Conservation (phyloP, 805 yeast genomes). For the Zygoascus biomembranicola region DNA sequence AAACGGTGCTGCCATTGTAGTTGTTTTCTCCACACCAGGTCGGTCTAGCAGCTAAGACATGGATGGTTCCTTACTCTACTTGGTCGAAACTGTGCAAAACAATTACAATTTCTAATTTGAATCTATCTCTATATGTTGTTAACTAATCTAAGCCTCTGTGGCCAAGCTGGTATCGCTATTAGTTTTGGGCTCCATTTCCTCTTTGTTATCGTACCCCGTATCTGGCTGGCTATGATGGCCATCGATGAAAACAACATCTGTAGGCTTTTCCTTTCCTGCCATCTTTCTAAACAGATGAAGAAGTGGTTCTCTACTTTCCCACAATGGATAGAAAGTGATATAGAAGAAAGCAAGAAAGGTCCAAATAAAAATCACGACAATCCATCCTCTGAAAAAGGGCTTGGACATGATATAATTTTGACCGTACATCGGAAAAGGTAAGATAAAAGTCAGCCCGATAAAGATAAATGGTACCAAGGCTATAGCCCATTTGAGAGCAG, state of each 20-base stretch:
- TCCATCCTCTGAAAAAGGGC: slow-evolving; percentile 73
- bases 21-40: too few species aligned
- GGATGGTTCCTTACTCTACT: too few species aligned
- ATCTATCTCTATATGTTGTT: too few species aligned
- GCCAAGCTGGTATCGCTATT: too few species aligned
- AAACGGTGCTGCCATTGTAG: too few species aligned
- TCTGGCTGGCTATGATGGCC: not conserved
- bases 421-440: slow-evolving; percentile 64
- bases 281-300: not conserved
- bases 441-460: slow-evolving; percentile 1
- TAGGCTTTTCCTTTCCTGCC: not conserved
- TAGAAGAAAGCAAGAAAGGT: slow-evolving; percentile 3
- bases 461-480: slow-evolving; percentile 1
- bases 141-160: too few species aligned
- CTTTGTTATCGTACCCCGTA: not conserved
- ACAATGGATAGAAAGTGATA: slow-evolving; percentile 6
- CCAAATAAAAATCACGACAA: slow-evolving; percentile 28
- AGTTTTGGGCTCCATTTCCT: too few species aligned
- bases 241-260: not conserved
- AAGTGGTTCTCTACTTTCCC: not conserved
- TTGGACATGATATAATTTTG: slow-evolving; percentile 58
- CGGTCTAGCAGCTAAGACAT: too few species aligned
- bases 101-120: too few species aligned
- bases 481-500: slow-evolving; percentile 1
- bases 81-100: too few species aligned